Percentiles rank a stretch among this genome's conserved stretches.
phyloP scores from a whole-genome alignment of 2,329 filamentous ascomycete species.

The Talaromyces sp. region DNA sequence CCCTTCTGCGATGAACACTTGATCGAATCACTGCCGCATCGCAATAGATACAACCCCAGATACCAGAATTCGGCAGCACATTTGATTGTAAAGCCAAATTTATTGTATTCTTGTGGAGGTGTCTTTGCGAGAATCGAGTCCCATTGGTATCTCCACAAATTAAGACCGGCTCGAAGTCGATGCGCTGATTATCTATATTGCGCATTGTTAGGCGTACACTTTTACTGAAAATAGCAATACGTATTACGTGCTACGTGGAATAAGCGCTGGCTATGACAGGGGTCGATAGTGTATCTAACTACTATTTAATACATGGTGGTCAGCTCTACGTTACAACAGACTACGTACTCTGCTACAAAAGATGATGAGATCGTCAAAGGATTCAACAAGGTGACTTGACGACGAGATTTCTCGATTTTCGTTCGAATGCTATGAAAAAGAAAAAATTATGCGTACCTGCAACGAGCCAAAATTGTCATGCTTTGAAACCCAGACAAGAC shows the following conservation, averaged over 20 bases:
- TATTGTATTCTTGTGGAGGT: no score
- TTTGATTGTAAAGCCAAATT: no score
- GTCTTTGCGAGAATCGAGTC: no score
- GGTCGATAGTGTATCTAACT: not conserved
- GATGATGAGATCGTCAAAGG: not conserved
- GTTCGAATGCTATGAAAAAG: not conserved
- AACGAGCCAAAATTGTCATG: not conserved
- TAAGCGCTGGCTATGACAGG: not conserved
- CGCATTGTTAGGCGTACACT: no score
- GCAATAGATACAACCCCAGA: no score
- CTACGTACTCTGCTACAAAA: not conserved
- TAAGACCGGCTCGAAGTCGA: no score
- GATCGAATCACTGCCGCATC: no score
- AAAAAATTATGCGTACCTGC: not conserved
- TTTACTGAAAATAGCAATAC: no score
- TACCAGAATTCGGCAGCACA: no score
- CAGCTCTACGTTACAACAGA: not conserved
- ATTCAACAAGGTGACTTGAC: not conserved
- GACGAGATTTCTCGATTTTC: not conserved
- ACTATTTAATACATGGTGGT: not conserved
- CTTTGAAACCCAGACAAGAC: not conserved
- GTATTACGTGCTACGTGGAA: not conserved
- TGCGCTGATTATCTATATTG: no score
- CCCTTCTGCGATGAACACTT: no score
- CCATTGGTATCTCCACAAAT: no score